phyloP scores from a whole-genome alignment of 2,329 filamentous ascomycete species.

The Lomentospora prolificans region DNA sequence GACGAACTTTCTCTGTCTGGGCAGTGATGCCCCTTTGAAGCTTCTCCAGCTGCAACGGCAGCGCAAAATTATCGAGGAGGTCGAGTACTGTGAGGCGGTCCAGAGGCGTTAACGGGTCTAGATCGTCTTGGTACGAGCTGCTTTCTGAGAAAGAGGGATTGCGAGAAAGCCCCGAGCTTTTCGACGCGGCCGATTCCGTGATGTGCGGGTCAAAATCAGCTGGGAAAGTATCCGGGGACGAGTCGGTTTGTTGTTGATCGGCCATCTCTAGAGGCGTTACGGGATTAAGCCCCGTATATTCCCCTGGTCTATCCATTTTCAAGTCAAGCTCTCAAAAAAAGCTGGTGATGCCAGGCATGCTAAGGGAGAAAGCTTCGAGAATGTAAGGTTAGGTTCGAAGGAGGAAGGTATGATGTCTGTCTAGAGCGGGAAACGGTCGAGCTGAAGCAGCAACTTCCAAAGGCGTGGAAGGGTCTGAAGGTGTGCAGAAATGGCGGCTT shows the following conservation, averaged over 20 bases:
- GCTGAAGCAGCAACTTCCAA: no score
- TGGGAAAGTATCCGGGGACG: slow-evolving; percentile 25
- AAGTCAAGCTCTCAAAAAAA: no score
- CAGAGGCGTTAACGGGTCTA: slow-evolving; percentile 76
- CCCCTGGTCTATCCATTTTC: no score
- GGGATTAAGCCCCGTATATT: no score
- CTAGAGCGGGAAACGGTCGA: no score
- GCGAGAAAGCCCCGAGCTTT: slow-evolving; percentile 56
- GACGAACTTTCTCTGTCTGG: slow-evolving; percentile 76
- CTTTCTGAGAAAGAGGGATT: slow-evolving; percentile 75
- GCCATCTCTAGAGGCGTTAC: no score
- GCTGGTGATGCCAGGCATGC: no score
- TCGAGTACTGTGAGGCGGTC: slow-evolving; percentile 89
- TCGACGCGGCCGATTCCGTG: slow-evolving; percentile 34
- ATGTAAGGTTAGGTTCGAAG: no score
- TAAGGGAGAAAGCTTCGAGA: no score
- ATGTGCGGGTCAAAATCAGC: slow-evolving; percentile 38
- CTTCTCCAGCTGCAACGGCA: slow-evolving; percentile 85
- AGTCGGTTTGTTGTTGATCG: neutral
- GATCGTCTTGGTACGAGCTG: slow-evolving; percentile 80
- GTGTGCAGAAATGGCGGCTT: no score
- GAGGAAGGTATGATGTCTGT: no score
- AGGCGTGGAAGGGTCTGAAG: no score
- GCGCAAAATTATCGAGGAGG: slow-evolving; percentile 83
- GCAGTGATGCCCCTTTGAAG: slow-evolving; percentile 72